Percentiles rank a stretch among this genome's conserved stretches.
phyloP scores from a whole-genome alignment of 2,329 filamentous ascomycete species.

The Penicillium sp. region DNA sequence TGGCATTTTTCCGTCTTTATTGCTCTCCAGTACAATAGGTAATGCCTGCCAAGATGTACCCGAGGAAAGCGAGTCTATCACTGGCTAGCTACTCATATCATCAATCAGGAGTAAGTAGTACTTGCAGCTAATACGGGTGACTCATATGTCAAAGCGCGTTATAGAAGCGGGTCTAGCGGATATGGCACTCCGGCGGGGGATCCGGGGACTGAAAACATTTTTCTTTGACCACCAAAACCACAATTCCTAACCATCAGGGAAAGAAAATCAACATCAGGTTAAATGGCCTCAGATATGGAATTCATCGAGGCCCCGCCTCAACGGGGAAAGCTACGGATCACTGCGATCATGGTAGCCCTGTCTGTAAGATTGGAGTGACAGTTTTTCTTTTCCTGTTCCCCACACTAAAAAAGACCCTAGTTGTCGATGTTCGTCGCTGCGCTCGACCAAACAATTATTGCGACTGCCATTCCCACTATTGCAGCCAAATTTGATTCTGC shows the following conservation, averaged over 20 bases:
- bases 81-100: background rate
- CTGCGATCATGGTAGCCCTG: constrained; percentile 29
- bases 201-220: background rate
- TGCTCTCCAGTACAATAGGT: background rate
- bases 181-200: background rate
- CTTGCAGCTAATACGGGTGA: background rate
- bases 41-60: too few relatives aligned
- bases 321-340: constrained; percentile 23
- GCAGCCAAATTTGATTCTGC: constrained; percentile 63
- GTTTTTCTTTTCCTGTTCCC: background rate
- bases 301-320: constrained; percentile 10
- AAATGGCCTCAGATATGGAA: constrained; percentile 17
- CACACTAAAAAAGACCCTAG: constrained; percentile 14
- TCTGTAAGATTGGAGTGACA: constrained; percentile 17
- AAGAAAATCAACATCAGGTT: background rate
- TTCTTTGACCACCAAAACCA: background rate
- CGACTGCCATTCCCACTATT: constrained; percentile 63
- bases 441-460: constrained; percentile 56
- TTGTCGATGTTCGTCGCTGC: constrained; percentile 36
- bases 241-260: background rate
- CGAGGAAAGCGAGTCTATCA: background rate
- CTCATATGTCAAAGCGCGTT: background rate
- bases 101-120: background rate
- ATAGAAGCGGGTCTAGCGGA: background rate
- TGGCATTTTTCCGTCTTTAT: background rate